Evolutionary conservation across 2,329 filamentous ascomycete species (phyloP), one percentile per base, ranked within the genome.

Genomic region (Trichoderma endophyticum): DNA sequence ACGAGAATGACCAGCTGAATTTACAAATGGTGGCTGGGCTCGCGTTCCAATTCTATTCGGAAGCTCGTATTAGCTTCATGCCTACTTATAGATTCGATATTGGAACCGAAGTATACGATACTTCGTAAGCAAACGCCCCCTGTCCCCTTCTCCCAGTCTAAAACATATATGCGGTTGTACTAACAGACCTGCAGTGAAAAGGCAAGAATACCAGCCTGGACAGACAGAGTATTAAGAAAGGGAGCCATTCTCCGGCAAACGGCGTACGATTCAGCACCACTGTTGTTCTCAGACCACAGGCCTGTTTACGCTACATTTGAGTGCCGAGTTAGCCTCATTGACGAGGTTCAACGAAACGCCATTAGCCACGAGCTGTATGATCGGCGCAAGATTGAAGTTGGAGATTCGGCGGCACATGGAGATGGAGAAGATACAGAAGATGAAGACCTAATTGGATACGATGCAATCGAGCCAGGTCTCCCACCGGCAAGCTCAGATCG

Each of bases 71-170:
- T 75, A 92, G 87, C 1, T 99, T 99, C 79, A 87, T 92, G 77
- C 96, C 96, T 0, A 99, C 96, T 0, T 99, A 99, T 84, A 97
- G 97, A 81, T 99, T 93, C 79, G 93, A 99, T 79, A 86, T 97
- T 73, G 94, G 93, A 34, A 93, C 89, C 4, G 94, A 98, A 80
- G 88, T 88, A 67, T 99, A 98, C 80, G 96, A 99, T 80, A 95
- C 92, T 11, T 98, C 95, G 88, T 93, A 85, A 83, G 90, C 84
- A 36, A 1, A 6, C 8, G 7, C 21, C 1, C 15, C 7, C n/a
- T 15, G 3, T 7, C 21, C 24, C 15, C 24, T 24, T 30, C 14
- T 15, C 28, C 24, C 18, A 24, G 5, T 5, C 11, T 21, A 21
- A 30, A 21, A 62, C 1, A 6, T 39, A 6, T 57, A 12, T 28